A percentile compares a stretch with the other conserved stretches of the same genome.
These are phyloP conservation scores for Termitomyces sp. DNA, from an alignment of 768 basidiomycete species.

Conservation along the genomic window DNA sequence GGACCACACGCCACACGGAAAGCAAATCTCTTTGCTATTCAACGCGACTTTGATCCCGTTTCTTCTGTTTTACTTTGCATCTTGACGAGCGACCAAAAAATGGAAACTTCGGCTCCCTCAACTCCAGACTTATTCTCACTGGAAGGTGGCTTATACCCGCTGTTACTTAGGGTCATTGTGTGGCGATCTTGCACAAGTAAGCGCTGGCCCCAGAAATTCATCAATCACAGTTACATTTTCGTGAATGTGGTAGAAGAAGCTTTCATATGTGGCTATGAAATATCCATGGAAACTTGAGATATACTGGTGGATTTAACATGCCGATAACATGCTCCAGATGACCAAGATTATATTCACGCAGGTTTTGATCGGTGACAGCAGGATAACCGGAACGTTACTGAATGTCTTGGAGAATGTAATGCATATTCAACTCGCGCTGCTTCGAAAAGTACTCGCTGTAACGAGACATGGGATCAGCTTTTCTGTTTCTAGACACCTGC, in stretches of 20 bases:
- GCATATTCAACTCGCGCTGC: neutral
- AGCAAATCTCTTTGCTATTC: neutral
- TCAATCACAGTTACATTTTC: neutral
- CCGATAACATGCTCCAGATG: neutral
- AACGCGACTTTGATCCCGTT: neutral
- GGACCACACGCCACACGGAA: neutral
- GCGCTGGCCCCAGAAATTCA: neutral
- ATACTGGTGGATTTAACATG: neutral
- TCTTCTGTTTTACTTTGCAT: neutral
- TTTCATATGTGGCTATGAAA: too few relatives aligned
- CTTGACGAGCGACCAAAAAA: neutral
- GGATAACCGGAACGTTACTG: neutral
- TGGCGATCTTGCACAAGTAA: neutral
- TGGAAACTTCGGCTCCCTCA: too few relatives aligned
- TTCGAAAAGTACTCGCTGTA: neutral
- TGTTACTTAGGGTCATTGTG: neutral
- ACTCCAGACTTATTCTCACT: neutral
- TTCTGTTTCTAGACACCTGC: neutral
- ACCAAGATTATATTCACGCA: neutral
- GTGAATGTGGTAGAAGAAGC: neutral
- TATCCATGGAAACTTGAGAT: neutral
- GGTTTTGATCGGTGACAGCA: neutral
- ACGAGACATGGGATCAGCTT: neutral
- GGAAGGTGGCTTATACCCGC: neutral
- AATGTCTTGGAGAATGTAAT: neutral